Evolutionary conservation across 768 basidiomycete genomes (phyloP), one percentile per base, ranked within the genome.

Genomic region (Pisolithus albus): DNA sequence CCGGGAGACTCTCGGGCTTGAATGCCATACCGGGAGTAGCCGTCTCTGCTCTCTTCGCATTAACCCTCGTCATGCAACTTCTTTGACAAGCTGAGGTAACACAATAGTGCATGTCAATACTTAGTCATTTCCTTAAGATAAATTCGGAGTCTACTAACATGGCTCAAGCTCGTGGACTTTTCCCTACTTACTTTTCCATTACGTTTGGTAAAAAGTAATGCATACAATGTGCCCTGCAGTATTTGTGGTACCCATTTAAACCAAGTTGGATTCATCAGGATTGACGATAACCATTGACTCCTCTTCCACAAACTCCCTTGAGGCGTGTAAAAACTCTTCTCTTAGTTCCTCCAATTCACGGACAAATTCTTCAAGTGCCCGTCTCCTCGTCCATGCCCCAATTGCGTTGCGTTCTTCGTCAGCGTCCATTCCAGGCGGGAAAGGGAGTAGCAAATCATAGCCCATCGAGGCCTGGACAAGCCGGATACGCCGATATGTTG

Each of bases 381-480:
- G 71, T 38, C 68, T 64, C 56, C 65, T 72, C 13, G 80, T 80
- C 84, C 84, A 85, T 9, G 75, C 73, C 16, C 55, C 59, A 19
- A 38, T 42, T 34, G 59, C 18, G 21, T 45, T 34, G 32, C 18
- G 18, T 3, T 28, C 47, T n/a, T 49, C 47, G 38, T 26, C 37
- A n/a, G 37, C 7, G 57, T 58, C 21, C 53, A 59, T 5, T 26
- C 61, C 62, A 21, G 61, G 62, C 8, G 74, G 74, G 42, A 78
- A 55, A 10, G 82, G 81, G 7, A 87, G 67, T 26, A 86, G 64
- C 4, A 70, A 62, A 15, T 76, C 71, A 62, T 86, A 88, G 2
- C 86, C 85, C 74, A 86, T 75, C 48, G 72, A 75, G 11, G 69
- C 70, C 65, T 87, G 86, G 21, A 84, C 81, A 2, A 76, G 63